Evolutionary conservation across 805 yeast species (phyloP), one percentile per base, ranked within the genome.

Genomic region (Priceomyces carsonii): DNA sequence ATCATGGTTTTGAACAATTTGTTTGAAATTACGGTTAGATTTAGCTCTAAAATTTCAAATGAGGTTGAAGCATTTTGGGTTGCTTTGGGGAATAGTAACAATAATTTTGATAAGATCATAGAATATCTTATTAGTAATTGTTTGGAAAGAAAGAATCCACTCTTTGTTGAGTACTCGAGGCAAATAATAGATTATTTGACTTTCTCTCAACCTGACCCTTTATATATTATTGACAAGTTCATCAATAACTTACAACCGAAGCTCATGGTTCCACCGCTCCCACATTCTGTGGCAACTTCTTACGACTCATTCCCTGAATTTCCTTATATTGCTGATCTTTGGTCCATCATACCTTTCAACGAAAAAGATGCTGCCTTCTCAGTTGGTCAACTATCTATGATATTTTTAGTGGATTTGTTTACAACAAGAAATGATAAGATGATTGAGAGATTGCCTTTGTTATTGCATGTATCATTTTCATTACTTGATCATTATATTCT

Each of bases 41-140:
- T 82, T 47, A 79, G 90, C 33, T 81, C 82, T 30, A 68, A 71
- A 9, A 79, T 87, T 46, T 86, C 87, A 28, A 84, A 83, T 48
- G 98, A 89, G 48, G 87, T 93, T 8, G 97, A 90, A 56, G 95
- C 95, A 0, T 60, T 93, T 15, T 93, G 99, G 99, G 88, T 86
- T 4, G 91, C 97, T 0, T 66, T 93, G n/a, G 96, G 95, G 1
- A 73, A 75, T n/a, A 73, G 77, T 18, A 72, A 76, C 19, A 71
- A 66, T n/a, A 89, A 91, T 49, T 81, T 82, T 14, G 79, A 79
- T 29, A 80, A 77, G 1, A 84, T 88, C 14, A 61, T 87, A 51
- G 84, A 81, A 29, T 93, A 80, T 51, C 66, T 88, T 28, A 67
- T 86, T 29, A 71, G 71, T 15, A 77, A 81, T 22, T 81, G 95